phyloP scores from a whole-genome alignment of 257 asterid genomes.

The Solanum stenotomum region DNA sequence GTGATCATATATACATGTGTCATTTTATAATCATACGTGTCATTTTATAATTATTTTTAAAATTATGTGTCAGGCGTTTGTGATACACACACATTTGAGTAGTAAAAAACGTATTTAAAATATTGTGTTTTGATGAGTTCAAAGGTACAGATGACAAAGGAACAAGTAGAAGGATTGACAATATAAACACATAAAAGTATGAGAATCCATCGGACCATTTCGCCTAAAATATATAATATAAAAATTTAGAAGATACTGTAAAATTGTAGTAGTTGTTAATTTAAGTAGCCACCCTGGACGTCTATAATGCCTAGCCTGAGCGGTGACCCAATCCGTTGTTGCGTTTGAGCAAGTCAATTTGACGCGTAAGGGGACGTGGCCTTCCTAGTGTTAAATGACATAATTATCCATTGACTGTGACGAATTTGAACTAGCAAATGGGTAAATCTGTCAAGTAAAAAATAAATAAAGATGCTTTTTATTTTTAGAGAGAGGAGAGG shows the following conservation, averaged over 20 bases:
- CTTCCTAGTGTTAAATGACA: constrained; percentile 6
- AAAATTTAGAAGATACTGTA: neutral
- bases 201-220: no score
- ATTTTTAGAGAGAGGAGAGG: no score
- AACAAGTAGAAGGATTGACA: no score
- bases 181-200: no score
- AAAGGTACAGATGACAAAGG: no score
- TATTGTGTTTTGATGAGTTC: no score
- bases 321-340: neutral
- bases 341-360: constrained; percentile 30
- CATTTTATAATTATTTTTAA: no score
- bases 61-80: no score
- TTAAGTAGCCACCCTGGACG: neutral
- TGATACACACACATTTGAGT: no score
- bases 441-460: neutral
- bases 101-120: no score
- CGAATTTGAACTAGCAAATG: neutral
- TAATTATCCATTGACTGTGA: neutral
- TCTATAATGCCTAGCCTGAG: neutral
- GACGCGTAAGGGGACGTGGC: constrained; percentile 23
- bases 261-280: neutral
- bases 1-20: no score
- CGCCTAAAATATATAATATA: neutral
- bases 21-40: no score
- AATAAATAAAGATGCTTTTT: neutral